Percentiles rank a stretch among this genome's conserved stretches.
phyloP scores from a whole-genome alignment of 1,284 basidiomycete genomes.

The Ceratobasidium sp. region DNA sequence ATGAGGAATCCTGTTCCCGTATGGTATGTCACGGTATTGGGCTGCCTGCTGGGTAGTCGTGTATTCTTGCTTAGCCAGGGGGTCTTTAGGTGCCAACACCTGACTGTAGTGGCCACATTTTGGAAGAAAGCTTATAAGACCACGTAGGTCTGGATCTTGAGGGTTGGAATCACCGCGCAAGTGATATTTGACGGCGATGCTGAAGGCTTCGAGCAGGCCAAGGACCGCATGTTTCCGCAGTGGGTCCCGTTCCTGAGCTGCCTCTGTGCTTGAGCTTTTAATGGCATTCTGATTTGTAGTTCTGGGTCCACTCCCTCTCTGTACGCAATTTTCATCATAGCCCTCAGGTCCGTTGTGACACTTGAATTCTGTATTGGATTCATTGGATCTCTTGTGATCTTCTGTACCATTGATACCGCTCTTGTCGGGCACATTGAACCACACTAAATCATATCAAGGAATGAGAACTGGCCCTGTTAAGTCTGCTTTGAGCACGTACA shows the following conservation, averaged over 20 bases:
- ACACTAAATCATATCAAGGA: conserved; percentile 58
- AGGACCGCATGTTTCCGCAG: conserved; percentile 71
- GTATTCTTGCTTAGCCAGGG: too few relatives aligned
- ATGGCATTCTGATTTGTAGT: too few relatives aligned
- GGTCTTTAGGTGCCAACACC: too few relatives aligned
- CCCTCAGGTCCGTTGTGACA: conserved; percentile 65
- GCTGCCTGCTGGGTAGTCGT: too few relatives aligned
- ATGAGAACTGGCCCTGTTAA: conserved; percentile 62
- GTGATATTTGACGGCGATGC: conserved; percentile 63
- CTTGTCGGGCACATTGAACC: conserved; percentile 65
- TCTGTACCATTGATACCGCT: conserved; percentile 23
- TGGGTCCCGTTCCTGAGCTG: too few relatives aligned
- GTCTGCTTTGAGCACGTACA: conserved; percentile 64
- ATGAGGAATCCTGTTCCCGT: too few relatives aligned
- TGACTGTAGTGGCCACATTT: conserved; percentile 51
- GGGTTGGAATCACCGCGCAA: conserved; percentile 70
- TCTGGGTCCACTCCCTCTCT: too few relatives aligned
- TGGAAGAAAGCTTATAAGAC: conserved; percentile 58
- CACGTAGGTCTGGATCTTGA: conserved; percentile 61
- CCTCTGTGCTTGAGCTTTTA: too few relatives aligned
- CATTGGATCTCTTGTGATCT: neutral
- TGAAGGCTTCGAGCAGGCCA: conserved; percentile 62
- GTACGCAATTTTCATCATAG: too few relatives aligned
- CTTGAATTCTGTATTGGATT: conserved; percentile 47
- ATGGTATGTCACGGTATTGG: too few relatives aligned